Evolutionary conservation across 2,329 filamentous ascomycete species (phyloP).

Genomic region (Pseudogymnoascus sp.): DNA sequence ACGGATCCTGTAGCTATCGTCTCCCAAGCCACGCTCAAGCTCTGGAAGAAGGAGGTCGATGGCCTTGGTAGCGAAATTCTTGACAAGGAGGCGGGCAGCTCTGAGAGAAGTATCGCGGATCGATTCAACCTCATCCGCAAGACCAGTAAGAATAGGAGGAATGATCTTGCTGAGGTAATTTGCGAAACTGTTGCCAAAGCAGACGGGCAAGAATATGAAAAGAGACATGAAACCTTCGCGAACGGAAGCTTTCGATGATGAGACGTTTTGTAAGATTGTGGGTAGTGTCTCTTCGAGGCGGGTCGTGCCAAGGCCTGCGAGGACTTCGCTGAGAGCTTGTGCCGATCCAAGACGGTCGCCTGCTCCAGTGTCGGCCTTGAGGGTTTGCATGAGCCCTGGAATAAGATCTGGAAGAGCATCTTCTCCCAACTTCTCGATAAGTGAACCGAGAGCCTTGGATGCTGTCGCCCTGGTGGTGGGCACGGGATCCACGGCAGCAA

Average conservation of each 20-base stretch:
- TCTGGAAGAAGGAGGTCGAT: constrained; percentile 92
- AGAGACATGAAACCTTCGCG: constrained; percentile 99
- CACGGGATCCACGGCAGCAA: constrained; percentile 89
- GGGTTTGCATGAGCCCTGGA: constrained; percentile 91
- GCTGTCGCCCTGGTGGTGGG: constrained; percentile 93
- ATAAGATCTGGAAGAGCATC: constrained; percentile 96
- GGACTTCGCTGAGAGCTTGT: constrained; percentile 90
- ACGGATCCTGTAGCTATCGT: constrained; percentile 95
- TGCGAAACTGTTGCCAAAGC: constrained; percentile 97
- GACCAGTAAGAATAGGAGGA: constrained; percentile 83
- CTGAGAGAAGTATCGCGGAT: constrained; percentile 95
- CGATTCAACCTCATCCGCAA: constrained; percentile 92
- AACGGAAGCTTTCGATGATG: constrained; percentile 80
- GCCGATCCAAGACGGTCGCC: constrained; percentile 93
- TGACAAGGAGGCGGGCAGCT: constrained; percentile 87
- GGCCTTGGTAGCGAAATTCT: constrained; percentile 93
- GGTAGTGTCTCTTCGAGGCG: constrained; percentile 92
- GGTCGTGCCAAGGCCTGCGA: constrained; percentile 86
- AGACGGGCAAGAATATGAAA: constrained; percentile 97
- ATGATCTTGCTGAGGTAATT: constrained; percentile 94
- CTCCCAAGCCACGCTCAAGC: constrained; percentile 90
- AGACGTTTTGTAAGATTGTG: constrained; percentile 91
- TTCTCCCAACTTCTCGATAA: constrained; percentile 97
- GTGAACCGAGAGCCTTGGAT: constrained; percentile 87
- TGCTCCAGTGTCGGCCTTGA: constrained; percentile 94